Conservation (phyloP, 23 red algal species). For the Gracilaria gracilis region DNA sequence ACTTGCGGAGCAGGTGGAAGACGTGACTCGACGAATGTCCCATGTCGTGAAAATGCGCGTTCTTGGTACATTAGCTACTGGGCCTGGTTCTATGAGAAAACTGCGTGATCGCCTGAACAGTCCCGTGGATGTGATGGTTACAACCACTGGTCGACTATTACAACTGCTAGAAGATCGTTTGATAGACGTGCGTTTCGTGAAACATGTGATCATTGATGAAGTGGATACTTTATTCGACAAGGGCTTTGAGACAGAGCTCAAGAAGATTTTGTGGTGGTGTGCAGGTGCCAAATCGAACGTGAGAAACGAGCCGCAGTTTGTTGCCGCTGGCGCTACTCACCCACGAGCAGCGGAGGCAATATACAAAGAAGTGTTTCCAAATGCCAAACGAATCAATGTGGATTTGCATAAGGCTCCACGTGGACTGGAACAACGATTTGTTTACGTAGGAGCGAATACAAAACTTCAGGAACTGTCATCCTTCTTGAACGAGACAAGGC, state of each 20-base stretch:
- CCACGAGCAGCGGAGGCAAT: slow-evolving; percentile 50
- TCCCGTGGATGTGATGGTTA: slow-evolving; percentile 84
- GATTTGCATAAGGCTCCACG: slow-evolving; percentile 80
- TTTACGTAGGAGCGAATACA: slow-evolving; percentile 54
- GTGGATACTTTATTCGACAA: slow-evolving; percentile 89
- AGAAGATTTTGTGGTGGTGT: slow-evolving; percentile 35
- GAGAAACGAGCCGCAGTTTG: slow-evolving; percentile 66
- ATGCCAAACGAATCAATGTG: slow-evolving; percentile 81
- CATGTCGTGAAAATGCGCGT: slow-evolving; percentile 86
- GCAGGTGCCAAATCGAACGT: neutral
- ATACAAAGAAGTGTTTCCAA: slow-evolving; percentile 76
- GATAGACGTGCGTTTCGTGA: slow-evolving; percentile 72
- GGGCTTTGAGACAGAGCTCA: slow-evolving; percentile 78
- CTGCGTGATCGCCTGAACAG: slow-evolving; percentile 44
- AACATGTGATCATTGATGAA: slow-evolving; percentile 85
- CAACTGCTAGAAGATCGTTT: slow-evolving; percentile 61
- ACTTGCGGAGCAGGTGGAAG: slow-evolving; percentile 88
- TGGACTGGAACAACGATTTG: slow-evolving; percentile 80
- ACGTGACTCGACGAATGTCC: slow-evolving; percentile 69
- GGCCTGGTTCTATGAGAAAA: slow-evolving; percentile 30
- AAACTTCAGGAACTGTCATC: slow-evolving; percentile 75
- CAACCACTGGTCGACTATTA: slow-evolving; percentile 79
- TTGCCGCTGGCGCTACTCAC: slow-evolving; percentile 90
- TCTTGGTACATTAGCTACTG: slow-evolving; percentile 31
- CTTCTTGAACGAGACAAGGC: slow-evolving; percentile 51